Percentiles rank a stretch among this genome's conserved stretches.
Conservation (phyloP, 371 early-diverging fungal genomes). For the Mortierella sp. region DNA sequence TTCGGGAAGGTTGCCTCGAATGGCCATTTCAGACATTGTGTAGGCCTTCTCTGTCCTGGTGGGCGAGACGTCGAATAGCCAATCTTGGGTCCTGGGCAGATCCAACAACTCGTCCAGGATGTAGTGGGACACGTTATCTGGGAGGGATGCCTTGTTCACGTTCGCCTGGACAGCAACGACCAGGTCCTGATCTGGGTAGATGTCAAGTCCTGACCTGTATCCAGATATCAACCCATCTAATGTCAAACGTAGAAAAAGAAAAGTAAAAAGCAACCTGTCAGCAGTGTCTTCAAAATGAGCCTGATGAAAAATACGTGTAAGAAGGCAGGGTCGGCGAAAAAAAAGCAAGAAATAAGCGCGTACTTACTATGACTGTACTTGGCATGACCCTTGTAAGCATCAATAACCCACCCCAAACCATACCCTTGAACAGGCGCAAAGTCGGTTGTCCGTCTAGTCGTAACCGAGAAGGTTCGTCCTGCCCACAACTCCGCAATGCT, state of each 20-base stretch:
- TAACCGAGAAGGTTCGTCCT: background rate
- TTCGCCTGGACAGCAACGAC: conserved; percentile 11
- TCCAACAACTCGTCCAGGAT: conserved; percentile 24
- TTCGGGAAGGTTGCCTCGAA: background rate
- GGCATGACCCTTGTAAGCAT: conserved; percentile 22
- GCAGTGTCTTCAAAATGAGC: background rate
- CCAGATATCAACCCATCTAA: background rate
- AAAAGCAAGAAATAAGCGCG: background rate
- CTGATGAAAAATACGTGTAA: background rate
- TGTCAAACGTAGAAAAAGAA: background rate
- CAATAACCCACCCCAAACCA: conserved; percentile 19
- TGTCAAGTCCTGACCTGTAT: background rate
- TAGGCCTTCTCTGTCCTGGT: background rate
- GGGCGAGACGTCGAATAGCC: conserved; percentile 8
- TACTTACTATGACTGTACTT: conserved; percentile 18
- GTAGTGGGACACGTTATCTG: background rate
- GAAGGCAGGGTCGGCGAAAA: background rate
- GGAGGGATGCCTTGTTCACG: background rate
- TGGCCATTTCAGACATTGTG: background rate
- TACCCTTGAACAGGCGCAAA: conserved; percentile 4
- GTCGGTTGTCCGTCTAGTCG: background rate
- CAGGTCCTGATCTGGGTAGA: conserved; percentile 12
- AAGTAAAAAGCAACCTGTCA: background rate
- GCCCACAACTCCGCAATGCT: conserved; percentile 10
- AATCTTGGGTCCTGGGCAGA: conserved; percentile 15